A percentile compares a stretch with the other conserved stretches of the same genome.
Conservation (phyloP, 2,329 filamentous ascomycete genomes). For the Exophiala aquamarina region DNA sequence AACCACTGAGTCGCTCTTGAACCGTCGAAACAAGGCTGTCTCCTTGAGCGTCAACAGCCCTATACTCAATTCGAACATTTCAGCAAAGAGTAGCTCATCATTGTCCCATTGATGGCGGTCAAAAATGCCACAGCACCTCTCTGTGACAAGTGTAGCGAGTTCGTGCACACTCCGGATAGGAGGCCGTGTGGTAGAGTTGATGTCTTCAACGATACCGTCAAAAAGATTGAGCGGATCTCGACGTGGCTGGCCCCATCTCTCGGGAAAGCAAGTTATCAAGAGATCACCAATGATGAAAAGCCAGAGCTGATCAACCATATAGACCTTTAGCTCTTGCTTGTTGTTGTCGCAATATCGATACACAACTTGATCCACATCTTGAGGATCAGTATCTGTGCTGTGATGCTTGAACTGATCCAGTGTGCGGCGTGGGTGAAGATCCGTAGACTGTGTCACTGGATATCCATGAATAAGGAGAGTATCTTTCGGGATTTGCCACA, state of each 20-base stretch:
- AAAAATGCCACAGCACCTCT: conserved; percentile 61
- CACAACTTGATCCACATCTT: conserved; percentile 65
- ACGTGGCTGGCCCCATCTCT: conserved; percentile 49
- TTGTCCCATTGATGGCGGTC: conserved; percentile 57
- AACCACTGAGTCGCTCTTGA: conserved; percentile 59
- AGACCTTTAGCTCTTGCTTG: conserved; percentile 39
- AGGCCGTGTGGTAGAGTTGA: conserved; percentile 63
- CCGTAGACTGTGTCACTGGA: conserved; percentile 42
- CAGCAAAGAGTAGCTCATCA: conserved; percentile 63
- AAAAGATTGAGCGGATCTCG: conserved; percentile 60
- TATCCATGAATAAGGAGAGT: conserved; percentile 52
- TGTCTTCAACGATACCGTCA: conserved; percentile 63
- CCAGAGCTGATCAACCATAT: conserved; percentile 71
- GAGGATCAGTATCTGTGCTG: conserved; percentile 55
- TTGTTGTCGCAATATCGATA: conserved; percentile 53
- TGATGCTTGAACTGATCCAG: conserved; percentile 68
- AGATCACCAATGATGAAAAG: conserved; percentile 62
- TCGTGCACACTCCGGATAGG: conserved; percentile 63
- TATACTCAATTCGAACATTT: conserved; percentile 67
- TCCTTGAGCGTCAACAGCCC: conserved; percentile 55
- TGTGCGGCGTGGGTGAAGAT: conserved; percentile 61
- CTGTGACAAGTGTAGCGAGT: conserved; percentile 61
- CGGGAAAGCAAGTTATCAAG: conserved; percentile 60
- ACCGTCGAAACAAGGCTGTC: conserved; percentile 59
- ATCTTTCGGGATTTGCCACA: conserved; percentile 33